Conservation (phyloP, 805 yeast genomes). For the Saccharomycopsis babjevae region DNA sequence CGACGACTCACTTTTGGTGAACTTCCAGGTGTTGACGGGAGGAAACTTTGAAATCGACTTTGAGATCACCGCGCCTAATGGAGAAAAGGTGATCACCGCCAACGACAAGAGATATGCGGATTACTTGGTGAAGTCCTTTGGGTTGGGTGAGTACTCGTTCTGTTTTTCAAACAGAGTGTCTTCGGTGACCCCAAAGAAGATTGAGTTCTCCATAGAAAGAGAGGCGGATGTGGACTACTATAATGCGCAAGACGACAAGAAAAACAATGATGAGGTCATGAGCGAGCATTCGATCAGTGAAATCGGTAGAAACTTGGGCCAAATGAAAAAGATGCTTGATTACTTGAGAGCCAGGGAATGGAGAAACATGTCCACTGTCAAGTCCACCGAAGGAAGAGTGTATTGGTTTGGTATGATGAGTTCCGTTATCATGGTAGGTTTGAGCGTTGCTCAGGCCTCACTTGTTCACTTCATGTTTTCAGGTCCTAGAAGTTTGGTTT, state of each 20-base stretch:
- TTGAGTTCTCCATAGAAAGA: slow-evolving; percentile 49
- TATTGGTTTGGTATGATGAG: slow-evolving; percentile 67
- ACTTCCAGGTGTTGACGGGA: slow-evolving; percentile 42
- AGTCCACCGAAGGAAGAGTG: slow-evolving; percentile 66
- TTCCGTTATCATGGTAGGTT: slow-evolving; percentile 62
- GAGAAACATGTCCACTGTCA: slow-evolving; percentile 90
- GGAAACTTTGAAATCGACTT: slow-evolving; percentile 62
- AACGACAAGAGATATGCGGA: slow-evolving; percentile 56
- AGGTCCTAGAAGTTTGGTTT: slow-evolving; percentile 22
- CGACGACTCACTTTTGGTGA: slow-evolving; percentile 25
- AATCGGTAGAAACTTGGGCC: slow-evolving; percentile 50
- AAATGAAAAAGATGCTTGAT: slow-evolving; percentile 52
- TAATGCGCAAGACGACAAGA: slow-evolving; percentile 26
- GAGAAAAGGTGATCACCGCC: slow-evolving; percentile 37
- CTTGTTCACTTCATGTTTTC: slow-evolving; percentile 70
- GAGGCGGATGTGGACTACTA: slow-evolving; percentile 31
- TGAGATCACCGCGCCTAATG: slow-evolving; percentile 46
- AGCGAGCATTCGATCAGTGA: slow-evolving; percentile 46
- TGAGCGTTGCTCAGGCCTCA: slow-evolving; percentile 70
- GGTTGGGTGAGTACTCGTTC: slow-evolving; percentile 53
- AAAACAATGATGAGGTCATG: slow-evolving; percentile 38
- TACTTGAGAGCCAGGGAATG: slow-evolving; percentile 93
- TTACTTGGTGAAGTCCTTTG: slow-evolving; percentile 46
- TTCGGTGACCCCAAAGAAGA: slow-evolving; percentile 50
- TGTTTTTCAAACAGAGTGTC: slow-evolving; percentile 58